Conservation (phyloP, 2,329 filamentous ascomycete genomes). For the Bipolaris zeicola region DNA sequence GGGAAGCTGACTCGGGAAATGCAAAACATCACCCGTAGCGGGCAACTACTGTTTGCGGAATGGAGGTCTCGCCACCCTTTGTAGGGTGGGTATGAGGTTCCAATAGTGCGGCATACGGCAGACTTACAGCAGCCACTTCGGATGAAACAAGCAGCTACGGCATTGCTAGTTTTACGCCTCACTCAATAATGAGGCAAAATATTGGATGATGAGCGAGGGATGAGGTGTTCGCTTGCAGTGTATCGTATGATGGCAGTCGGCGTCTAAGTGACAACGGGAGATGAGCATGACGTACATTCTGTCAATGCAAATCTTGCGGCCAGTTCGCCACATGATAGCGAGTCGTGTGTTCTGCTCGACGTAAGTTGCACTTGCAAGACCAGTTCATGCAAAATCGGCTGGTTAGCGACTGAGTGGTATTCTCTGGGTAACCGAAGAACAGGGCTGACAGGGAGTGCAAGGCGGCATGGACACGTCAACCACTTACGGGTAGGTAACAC, state of each 20-base stretch:
- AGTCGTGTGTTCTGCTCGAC: conserved; percentile 1
- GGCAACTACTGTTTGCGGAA: conserved; percentile 13
- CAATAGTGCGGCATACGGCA: conserved; percentile 15
- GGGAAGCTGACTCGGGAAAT: conserved; percentile 19
- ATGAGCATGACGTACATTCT: background rate
- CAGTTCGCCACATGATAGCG: conserved; percentile 2
- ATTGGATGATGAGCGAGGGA: background rate
- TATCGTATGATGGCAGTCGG: conserved; percentile 6
- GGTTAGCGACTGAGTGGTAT: conserved; percentile 8
- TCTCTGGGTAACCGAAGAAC: conserved; percentile 19
- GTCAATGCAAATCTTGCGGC: conserved; percentile 1
- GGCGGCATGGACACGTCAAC: conserved; percentile 17
- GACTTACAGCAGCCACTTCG: conserved; percentile 1
- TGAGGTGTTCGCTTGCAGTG: conserved; percentile 2
- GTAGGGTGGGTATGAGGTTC: conserved; percentile 7
- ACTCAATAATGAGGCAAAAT: background rate
- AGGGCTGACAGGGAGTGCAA: conserved; percentile 28
- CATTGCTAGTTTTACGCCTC: conserved; percentile 3
- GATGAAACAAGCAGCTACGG: conserved; percentile 4
- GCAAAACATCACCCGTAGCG: conserved; percentile 29
- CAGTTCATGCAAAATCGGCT: conserved; percentile 20
- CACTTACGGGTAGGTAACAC: conserved; percentile 3
- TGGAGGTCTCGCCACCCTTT: conserved; percentile 6
- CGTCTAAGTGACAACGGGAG: background rate
- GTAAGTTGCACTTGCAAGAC: conserved; percentile 6